A percentile compares a stretch with the other conserved stretches of the same genome.
phyloP scores from a whole-genome alignment of 108 stramenopile genomes.

The Mediolabrus comicus region DNA sequence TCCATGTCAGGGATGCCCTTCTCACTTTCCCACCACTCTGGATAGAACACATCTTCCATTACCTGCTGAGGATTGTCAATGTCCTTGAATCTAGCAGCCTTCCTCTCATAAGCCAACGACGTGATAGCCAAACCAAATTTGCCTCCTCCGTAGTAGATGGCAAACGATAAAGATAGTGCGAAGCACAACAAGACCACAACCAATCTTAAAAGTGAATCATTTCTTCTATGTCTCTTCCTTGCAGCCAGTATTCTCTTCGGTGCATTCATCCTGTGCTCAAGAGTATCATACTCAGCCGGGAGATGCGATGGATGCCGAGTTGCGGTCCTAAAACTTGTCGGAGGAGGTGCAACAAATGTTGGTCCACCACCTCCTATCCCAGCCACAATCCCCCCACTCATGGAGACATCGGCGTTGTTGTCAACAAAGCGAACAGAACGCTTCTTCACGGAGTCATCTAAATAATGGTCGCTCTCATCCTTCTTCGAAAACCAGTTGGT shows the following conservation, averaged over 20 bases:
- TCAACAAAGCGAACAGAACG: background rate
- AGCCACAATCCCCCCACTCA: slow-evolving; percentile 2
- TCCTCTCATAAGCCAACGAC: slow-evolving; percentile 22
- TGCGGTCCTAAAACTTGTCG: slow-evolving; percentile 14
- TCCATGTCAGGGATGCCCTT: slow-evolving; percentile 22
- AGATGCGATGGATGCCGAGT: slow-evolving; percentile 35
- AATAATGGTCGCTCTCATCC: background rate
- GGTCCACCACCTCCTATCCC: background rate
- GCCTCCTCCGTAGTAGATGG: slow-evolving; percentile 19
- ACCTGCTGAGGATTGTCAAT: background rate
- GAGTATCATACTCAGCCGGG: background rate
- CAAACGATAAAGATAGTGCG: slow-evolving; percentile 18
- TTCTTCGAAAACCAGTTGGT: background rate
- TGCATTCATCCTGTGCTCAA: slow-evolving; percentile 1
- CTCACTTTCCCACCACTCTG: slow-evolving; percentile 36
- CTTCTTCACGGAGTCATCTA: background rate
- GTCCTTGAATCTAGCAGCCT: slow-evolving; percentile 1
- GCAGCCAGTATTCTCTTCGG: slow-evolving; percentile 5
- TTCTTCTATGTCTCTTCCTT: slow-evolving; percentile 16
- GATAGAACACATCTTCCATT: slow-evolving; percentile 26
- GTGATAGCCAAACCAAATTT: slow-evolving; percentile 19
- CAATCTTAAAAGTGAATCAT: slow-evolving; percentile 23
- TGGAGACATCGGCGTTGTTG: background rate
- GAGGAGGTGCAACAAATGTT: slow-evolving; percentile 24
- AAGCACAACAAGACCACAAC: slow-evolving; percentile 30